phyloP scores from a whole-genome alignment of 2,329 filamentous ascomycete genomes.

The Calonectria naviculata region DNA sequence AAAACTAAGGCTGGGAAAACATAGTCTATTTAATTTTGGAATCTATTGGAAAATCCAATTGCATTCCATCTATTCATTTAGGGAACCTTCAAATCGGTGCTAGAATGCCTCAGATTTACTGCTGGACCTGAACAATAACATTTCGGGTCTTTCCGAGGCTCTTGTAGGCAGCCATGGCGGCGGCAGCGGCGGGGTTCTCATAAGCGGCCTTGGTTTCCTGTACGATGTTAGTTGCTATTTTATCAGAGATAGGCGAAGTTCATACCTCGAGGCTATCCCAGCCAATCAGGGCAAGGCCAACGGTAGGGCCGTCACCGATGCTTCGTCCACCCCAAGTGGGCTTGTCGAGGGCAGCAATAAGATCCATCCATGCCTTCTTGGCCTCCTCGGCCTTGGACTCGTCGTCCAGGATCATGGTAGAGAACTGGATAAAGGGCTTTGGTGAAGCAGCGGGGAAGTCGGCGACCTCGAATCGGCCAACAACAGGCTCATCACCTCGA shows the following conservation, averaged over 20 bases:
- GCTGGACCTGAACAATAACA: conserved; percentile 8
- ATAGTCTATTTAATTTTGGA: too few species aligned
- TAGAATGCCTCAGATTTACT: not conserved
- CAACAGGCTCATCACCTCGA: not conserved
- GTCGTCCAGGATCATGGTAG: conserved; percentile 13
- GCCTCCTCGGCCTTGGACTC: not conserved
- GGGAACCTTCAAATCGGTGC: not conserved
- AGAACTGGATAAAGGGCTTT: conserved; percentile 17
- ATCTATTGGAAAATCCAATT: not conserved
- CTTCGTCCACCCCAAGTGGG: conserved; percentile 15
- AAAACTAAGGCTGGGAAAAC: not conserved
- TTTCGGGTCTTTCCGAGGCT: conserved; percentile 13
- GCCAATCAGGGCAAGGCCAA: conserved; percentile 16
- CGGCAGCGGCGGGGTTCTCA: conserved; percentile 14
- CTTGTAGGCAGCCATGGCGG: conserved; percentile 15
- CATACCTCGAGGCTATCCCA: conserved; percentile 26
- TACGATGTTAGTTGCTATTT: not conserved
- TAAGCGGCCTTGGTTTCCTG: conserved; percentile 17
- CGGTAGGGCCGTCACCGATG: conserved; percentile 11
- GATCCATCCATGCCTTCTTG: conserved; percentile 10
- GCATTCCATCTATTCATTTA: too few species aligned
- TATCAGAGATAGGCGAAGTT: not conserved
- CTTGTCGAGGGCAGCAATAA: conserved; percentile 12
- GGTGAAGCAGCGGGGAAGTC: conserved; percentile 9
- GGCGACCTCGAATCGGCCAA: conserved; percentile 15